Evolutionary conservation across 352 stramenopile genomes (phyloP).

Genomic region (Globisporangium ultimum): DNA sequence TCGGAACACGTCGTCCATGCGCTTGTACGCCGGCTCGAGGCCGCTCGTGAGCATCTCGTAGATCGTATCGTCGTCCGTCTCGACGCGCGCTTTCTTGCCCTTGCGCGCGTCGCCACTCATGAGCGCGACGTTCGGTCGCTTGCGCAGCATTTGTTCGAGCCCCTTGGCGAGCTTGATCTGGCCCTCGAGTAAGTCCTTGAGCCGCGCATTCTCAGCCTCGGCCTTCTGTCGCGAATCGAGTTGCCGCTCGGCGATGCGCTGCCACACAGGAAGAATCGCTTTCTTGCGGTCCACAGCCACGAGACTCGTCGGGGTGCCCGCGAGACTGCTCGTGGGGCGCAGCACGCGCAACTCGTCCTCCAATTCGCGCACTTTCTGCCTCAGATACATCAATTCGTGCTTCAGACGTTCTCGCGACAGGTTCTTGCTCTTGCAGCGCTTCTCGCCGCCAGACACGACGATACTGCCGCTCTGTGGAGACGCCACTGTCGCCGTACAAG

Average conservation of each 20-base stretch:
- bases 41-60: conserved; percentile 36
- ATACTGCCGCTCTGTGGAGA: background rate
- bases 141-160: conserved; percentile 49
- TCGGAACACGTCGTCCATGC: conserved; percentile 38
- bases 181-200: conserved; percentile 34
- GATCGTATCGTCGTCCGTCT: conserved; percentile 20
- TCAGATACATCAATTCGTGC: conserved; percentile 18
- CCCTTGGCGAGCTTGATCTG: conserved; percentile 48
- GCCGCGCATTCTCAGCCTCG: conserved; percentile 41
- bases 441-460: background rate
- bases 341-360: conserved; percentile 15
- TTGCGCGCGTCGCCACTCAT: conserved; percentile 12
- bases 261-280: conserved; percentile 37
- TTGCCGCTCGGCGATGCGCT: conserved; percentile 46
- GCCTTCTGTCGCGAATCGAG: conserved; percentile 23
- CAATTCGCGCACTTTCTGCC: conserved; percentile 15
- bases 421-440: conserved; percentile 11
- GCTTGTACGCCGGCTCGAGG: conserved; percentile 33
- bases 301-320: conserved; percentile 13
- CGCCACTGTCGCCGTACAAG: background rate
- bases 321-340: background rate
- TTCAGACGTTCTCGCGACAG: conserved; percentile 18
- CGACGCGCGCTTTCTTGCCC: conserved; percentile 20
- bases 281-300: conserved; percentile 14
- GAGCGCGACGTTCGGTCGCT: conserved; percentile 39